Percentiles rank a stretch among this genome's conserved stretches.
Conservation (phyloP, 495 filamentous ascomycete species). For the Hyphodiscus hymeniophilus region DNA sequence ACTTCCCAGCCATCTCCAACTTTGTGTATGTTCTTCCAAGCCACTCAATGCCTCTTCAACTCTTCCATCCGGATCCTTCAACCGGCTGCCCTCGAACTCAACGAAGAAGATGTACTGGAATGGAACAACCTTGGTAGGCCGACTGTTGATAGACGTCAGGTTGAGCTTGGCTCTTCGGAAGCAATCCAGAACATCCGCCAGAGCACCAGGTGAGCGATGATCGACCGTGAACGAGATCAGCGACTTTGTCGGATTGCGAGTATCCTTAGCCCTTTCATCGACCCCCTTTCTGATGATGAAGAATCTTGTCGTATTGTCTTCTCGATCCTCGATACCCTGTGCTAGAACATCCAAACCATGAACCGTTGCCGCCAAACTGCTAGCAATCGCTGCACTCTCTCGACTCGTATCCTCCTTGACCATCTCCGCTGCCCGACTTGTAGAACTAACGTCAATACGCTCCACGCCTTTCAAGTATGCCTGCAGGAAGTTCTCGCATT, state of each 20-base stretch:
- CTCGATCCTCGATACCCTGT: constrained; percentile 69
- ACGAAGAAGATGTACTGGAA: constrained; percentile 97
- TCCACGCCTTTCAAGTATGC: constrained; percentile 60
- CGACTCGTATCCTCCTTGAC: constrained; percentile 51
- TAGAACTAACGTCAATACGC: constrained; percentile 78
- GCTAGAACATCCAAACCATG: constrained; percentile 62
- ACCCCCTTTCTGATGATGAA: constrained; percentile 55
- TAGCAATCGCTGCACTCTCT: constrained; percentile 68
- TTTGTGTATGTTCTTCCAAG: constrained; percentile 34
- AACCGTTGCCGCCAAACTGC: constrained; percentile 58
- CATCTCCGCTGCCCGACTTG: constrained; percentile 71
- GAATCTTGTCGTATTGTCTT: constrained; percentile 84
- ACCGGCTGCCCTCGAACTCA: constrained; percentile 62
- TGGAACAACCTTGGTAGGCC: constrained; percentile 63
- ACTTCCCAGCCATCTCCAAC: constrained; percentile 46
- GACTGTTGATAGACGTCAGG: constrained; percentile 80
- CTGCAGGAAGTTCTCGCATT: constrained; percentile 71
- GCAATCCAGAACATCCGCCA: constrained; percentile 71
- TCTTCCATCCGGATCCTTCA: constrained; percentile 38
- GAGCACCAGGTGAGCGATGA: constrained; percentile 66
- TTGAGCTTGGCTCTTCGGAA: constrained; percentile 69
- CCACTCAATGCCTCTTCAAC: constrained; percentile 44
- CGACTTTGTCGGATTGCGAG: constrained; percentile 41
- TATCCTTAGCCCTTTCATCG: constrained; percentile 9
- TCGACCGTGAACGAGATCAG: constrained; percentile 75